Evolutionary conservation across 164 flowering plant species (phyloP), one percentile per base, ranked within the genome.

Genomic region (Buxus sempervirens): DNA sequence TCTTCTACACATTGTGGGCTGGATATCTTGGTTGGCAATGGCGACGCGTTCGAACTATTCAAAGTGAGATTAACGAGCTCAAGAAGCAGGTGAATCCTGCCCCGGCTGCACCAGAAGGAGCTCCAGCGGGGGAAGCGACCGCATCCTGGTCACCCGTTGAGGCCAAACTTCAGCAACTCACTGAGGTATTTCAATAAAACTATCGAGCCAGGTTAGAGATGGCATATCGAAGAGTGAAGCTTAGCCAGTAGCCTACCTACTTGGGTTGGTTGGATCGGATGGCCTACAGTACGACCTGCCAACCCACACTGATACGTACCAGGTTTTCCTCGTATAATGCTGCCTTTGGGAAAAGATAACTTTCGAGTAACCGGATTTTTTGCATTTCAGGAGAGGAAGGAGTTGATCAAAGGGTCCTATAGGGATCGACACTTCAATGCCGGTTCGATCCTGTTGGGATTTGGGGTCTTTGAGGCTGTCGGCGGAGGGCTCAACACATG

Each of bases 11-110:
- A 2, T 65, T 94, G 72, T 91, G 86, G 82, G 87, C 93, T 27
- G 97, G 97, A 5, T 91, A 88, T 75, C 72, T 94, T 58, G 98
- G 98, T 0, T 94, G 98, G 98, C 97, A 94, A 71, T 94, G 98
- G 98, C 76, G 97, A 65, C 74, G 97, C n/a, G 91, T 90, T 2
- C 67, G 98, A 71, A 91, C 98, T 0, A 76, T 81, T 15, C 98
- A 90, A 78, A 79, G 79, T 65, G 96, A 94, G 80, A 86, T 94
- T 64, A 88, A 77, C 70, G 93, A 88, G 82, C 87, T 94, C 54
- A 91, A 90, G 87, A 94, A 90, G 81, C 85, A 87, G 65, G 82
- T 90, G 21, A 84, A 86, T 79, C 90, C 94, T 53, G 76, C 81
- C 24, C 74, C 86, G 0, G 95, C 79, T 27, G 64, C 91, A 18